A percentile compares a stretch with the other conserved stretches of the same genome.
These are phyloP conservation scores for Ascocoryne sarcoides DNA, from an alignment of 2,329 filamentous ascomycete species.

Conservation along the genomic window DNA sequence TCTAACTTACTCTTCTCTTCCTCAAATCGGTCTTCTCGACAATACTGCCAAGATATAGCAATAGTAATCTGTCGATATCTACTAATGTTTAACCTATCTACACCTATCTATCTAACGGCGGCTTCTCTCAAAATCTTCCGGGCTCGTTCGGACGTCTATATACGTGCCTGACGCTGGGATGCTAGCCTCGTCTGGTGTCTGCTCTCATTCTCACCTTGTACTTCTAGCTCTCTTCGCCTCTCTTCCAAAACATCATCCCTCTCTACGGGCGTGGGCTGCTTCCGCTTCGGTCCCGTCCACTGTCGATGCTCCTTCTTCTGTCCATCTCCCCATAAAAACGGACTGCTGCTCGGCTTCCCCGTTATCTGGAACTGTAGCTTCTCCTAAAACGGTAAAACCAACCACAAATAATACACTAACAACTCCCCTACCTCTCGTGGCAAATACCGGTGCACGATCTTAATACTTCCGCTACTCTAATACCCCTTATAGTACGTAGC, in stretches of 20 bases:
- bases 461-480: conserved; percentile 15
- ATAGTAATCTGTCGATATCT: conserved; percentile 5
- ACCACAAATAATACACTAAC: conserved; percentile 24
- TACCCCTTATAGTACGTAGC: conserved; percentile 21
- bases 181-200: background rate
- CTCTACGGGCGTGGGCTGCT: too few relatives aligned
- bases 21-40: conserved; percentile 4
- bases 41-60: conserved; percentile 5
- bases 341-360: conserved; percentile 1
- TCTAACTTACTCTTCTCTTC: conserved; percentile 4
- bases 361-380: conserved; percentile 8
- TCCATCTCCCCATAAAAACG: background rate
- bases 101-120: conserved; percentile 3
- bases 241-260: conserved; percentile 1
- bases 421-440: conserved; percentile 20
- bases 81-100: conserved; percentile 8
- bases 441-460: conserved; percentile 25
- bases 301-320: conserved; percentile 6
- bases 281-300: conserved; percentile 7
- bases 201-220: background rate
- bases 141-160: conserved; percentile 1
- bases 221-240: background rate
- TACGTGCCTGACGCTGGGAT: background rate
- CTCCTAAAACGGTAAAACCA: conserved; percentile 17
- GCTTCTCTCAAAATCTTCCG: conserved; percentile 7